phyloP scores from a whole-genome alignment of 768 basidiomycete species.

The Amanita jacksonii region DNA sequence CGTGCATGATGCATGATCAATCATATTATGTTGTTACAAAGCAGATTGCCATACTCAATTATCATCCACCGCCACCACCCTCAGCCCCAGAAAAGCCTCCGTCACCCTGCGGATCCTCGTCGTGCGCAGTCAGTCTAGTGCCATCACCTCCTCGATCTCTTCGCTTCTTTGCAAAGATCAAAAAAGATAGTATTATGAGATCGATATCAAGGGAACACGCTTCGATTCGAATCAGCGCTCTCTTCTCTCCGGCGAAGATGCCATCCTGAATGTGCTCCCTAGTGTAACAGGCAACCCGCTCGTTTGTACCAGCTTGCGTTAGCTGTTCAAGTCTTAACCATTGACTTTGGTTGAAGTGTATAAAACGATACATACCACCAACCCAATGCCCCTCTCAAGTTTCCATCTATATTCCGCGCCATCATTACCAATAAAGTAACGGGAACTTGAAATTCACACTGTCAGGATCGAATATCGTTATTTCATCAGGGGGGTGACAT shows the following conservation, averaged over 20 bases:
- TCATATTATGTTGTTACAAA: no score
- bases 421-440: constrained; percentile 42
- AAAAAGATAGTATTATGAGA: constrained; percentile 42
- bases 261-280: constrained; percentile 29
- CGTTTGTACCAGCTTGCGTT: constrained; percentile 24
- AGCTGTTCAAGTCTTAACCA: constrained; percentile 22
- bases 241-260: constrained; percentile 37
- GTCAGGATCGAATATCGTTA: background rate
- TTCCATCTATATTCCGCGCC: constrained; percentile 44
- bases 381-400: constrained; percentile 26
- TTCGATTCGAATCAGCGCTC: constrained; percentile 35
- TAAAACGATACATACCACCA: constrained; percentile 25
- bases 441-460: constrained; percentile 18
- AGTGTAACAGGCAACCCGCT: constrained; percentile 33
- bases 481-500: background rate
- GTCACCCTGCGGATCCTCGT: constrained; percentile 31
- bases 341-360: background rate
- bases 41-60: no score
- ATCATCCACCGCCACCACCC: constrained; percentile 10
- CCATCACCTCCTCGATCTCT: constrained; percentile 29
- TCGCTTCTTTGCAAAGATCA: constrained; percentile 47
- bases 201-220: constrained; percentile 42
- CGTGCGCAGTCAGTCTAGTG: constrained; percentile 16
- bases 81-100: constrained; percentile 24
- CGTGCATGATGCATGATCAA: no score